Evolutionary conservation across 345 rosid species (phyloP).

Genomic region (Cochlearia excelsa): DNA sequence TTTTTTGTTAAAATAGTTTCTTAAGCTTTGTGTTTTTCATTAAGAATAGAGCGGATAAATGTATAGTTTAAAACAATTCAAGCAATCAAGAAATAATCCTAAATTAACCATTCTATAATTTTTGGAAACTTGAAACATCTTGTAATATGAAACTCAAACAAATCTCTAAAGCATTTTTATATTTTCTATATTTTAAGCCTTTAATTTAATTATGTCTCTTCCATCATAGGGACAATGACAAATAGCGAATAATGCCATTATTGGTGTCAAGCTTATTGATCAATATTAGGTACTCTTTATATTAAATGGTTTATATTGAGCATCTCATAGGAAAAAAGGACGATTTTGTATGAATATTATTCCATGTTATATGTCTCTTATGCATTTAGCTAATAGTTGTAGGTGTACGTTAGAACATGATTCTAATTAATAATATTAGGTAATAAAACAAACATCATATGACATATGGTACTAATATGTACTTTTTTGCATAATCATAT

Average conservation of each 20-base stretch:
- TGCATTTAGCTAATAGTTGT: constrained; percentile 22
- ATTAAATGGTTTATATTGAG: constrained; percentile 33
- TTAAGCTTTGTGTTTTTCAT: no score
- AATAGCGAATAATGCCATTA: constrained; percentile 25
- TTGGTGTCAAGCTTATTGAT: constrained; percentile 27
- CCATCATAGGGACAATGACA: no score
- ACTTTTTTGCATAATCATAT: constrained; percentile 29
- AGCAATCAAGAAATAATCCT: no score
- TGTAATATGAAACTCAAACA: no score
- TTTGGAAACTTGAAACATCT: no score
- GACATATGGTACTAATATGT: constrained; percentile 25
- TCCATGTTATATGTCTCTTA: constrained; percentile 1
- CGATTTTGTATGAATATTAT: constrained; percentile 22
- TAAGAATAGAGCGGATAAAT: no score
- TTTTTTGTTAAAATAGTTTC: no score
- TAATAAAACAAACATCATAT: constrained; percentile 26
- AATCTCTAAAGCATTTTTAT: no score
- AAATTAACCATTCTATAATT: no score
- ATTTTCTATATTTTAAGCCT: no score
- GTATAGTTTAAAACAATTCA: no score
- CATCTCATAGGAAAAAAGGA: constrained; percentile 23
- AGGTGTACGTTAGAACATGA: constrained; percentile 37
- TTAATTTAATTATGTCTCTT: no score
- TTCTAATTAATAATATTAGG: constrained; percentile 17
- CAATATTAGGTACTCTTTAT: constrained; percentile 20